These are phyloP conservation scores for Solanum paucissectum DNA, from an alignment of 257 asterid species.

Conservation along the genomic window DNA sequence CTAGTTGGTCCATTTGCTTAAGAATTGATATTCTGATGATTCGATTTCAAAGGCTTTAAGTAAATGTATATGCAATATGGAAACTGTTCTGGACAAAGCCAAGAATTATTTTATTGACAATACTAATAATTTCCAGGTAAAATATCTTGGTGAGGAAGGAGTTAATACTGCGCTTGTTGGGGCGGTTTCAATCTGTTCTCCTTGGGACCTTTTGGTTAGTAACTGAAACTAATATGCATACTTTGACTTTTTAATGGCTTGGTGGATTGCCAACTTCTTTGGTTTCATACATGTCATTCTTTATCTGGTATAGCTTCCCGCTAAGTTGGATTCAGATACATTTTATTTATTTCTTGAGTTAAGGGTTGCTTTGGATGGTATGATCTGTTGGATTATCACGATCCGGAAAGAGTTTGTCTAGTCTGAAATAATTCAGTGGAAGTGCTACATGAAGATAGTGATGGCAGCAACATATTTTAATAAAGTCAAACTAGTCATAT, in stretches of 20 bases:
- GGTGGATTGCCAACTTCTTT: background rate
- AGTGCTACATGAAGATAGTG: background rate
- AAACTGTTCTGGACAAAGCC: background rate
- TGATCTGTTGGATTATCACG: background rate
- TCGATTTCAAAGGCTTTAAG: background rate
- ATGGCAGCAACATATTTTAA: background rate
- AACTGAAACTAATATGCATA: background rate
- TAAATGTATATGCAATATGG: background rate
- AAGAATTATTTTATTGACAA: background rate
- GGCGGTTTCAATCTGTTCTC: conserved; percentile 87
- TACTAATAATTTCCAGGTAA: conserved; percentile 35
- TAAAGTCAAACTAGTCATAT: background rate
- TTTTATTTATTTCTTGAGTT: background rate
- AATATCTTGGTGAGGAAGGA: conserved; percentile 88
- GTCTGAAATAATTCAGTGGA: background rate
- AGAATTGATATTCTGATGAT: background rate
- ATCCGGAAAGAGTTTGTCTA: background rate
- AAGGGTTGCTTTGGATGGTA: background rate
- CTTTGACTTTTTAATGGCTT: background rate
- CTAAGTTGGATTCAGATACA: background rate
- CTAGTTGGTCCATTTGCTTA: background rate
- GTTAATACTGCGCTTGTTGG: conserved; percentile 47
- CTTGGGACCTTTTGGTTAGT: conserved; percentile 97
- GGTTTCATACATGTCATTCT: background rate
- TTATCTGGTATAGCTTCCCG: background rate